Conservation (phyloP, 495 filamentous ascomycete species). For the Penicillium daleae region DNA sequence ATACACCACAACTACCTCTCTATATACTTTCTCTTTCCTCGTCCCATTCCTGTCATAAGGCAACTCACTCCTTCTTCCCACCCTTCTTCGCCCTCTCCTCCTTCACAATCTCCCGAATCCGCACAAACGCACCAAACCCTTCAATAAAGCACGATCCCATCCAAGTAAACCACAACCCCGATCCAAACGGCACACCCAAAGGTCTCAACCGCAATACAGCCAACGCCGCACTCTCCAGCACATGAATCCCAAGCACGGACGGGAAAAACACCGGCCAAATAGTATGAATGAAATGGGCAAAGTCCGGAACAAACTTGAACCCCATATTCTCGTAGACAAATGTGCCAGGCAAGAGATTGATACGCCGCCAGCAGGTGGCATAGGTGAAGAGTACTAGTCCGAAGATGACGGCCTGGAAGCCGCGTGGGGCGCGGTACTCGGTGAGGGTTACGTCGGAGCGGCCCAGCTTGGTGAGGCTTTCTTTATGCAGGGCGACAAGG, state of each 20-base stretch:
- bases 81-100: constrained; percentile 52
- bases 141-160: constrained; percentile 60
- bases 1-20: background rate
- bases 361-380: constrained; percentile 46
- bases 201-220: constrained; percentile 53
- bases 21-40: background rate
- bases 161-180: constrained; percentile 66
- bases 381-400: constrained; percentile 48
- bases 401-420: constrained; percentile 46
- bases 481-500: constrained; percentile 69
- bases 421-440: constrained; percentile 54
- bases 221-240: constrained; percentile 55
- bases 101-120: constrained; percentile 60
- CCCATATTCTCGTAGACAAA: constrained; percentile 53
- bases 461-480: constrained; percentile 56
- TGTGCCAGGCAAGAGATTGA: constrained; percentile 60
- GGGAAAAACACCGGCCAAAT: constrained; percentile 52
- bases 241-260: constrained; percentile 56
- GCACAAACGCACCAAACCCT: constrained; percentile 54
- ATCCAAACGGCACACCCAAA: constrained; percentile 57
- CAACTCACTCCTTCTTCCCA: constrained; percentile 28
- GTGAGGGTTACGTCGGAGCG: constrained; percentile 60
- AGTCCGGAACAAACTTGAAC: constrained; percentile 46
- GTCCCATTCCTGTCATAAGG: too few species aligned
- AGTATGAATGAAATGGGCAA: constrained; percentile 53